Evolutionary conservation across 2,329 filamentous ascomycete species (phyloP).

Genomic region (Moelleriella libera): DNA sequence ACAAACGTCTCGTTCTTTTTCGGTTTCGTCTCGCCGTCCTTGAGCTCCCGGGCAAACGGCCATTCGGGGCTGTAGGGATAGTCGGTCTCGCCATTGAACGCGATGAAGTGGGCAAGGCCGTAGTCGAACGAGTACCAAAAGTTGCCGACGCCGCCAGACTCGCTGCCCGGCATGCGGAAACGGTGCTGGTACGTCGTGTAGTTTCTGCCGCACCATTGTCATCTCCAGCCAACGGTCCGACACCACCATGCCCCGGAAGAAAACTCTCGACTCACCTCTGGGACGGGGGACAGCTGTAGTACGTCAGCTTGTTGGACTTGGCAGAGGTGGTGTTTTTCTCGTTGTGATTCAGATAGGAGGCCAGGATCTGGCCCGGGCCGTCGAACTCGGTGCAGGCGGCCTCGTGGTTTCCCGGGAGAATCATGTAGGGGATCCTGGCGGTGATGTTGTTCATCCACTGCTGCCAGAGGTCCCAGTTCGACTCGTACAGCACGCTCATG

Average conservation of each 20-base stretch:
- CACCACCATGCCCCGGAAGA: background rate
- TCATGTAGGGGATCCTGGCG: conserved; percentile 32
- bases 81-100: conserved; percentile 33
- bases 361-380: conserved; percentile 25
- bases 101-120: conserved; percentile 35
- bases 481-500: conserved; percentile 33
- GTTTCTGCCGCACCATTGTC: conserved; percentile 12
- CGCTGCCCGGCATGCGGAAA: conserved; percentile 34
- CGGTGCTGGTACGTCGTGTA: conserved; percentile 36
- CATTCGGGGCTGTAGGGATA: conserved; percentile 30
- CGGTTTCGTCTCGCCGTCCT: conserved; percentile 24
- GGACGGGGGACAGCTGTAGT: conserved; percentile 36
- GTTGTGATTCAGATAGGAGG: conserved; percentile 30
- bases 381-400: conserved; percentile 33
- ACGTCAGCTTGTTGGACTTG: conserved; percentile 21
- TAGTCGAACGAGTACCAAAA: conserved; percentile 43
- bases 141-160: conserved; percentile 32
- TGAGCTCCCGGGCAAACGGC: conserved; percentile 26
- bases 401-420: conserved; percentile 35
- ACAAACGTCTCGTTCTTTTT: conserved; percentile 25
- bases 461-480: conserved; percentile 37
- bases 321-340: conserved; percentile 24
- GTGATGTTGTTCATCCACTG: conserved; percentile 30
- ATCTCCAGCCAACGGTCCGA: background rate
- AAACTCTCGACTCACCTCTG: conserved; percentile 17